Evolutionary conservation across 2,329 filamentous ascomycete genomes (phyloP).

Genomic region (Diplodia intermedia): DNA sequence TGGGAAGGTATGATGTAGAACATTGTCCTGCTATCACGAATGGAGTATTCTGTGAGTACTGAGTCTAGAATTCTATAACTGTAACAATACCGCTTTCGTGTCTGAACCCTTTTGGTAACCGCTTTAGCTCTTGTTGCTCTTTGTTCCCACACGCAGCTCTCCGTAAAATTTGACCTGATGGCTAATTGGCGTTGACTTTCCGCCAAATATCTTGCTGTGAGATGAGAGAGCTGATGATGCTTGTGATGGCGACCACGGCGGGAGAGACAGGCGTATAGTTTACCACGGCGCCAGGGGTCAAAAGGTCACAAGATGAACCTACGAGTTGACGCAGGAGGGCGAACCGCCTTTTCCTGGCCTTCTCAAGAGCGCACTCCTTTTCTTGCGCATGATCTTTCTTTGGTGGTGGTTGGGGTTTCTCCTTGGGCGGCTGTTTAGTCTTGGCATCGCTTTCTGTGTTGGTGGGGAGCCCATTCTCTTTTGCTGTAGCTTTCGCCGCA

Average conservation of each 20-base stretch:
- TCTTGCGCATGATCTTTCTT: background rate
- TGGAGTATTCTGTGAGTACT: background rate
- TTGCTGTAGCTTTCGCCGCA: background rate
- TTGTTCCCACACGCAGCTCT: background rate
- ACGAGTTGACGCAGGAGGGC: conserved; percentile 15
- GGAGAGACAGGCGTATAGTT: conserved; percentile 13
- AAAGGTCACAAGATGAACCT: conserved; percentile 20
- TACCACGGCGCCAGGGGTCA: conserved; percentile 26
- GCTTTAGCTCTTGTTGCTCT: background rate
- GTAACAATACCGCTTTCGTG: background rate
- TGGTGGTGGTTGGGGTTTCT: background rate
- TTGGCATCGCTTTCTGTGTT: background rate
- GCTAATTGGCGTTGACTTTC: conserved; percentile 14
- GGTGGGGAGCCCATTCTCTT: background rate
- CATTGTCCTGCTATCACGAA: background rate
- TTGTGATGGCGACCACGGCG: conserved; percentile 17
- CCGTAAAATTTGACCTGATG: background rate
- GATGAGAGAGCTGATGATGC: conserved; percentile 30
- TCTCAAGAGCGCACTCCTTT: background rate
- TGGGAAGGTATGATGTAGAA: background rate
- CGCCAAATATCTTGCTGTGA: conserved; percentile 26
- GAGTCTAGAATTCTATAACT: background rate
- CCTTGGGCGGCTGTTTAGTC: background rate
- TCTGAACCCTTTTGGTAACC: background rate
- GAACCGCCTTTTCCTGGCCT: conserved; percentile 4